A percentile compares a stretch with the other conserved stretches of the same genome.
phyloP scores from a whole-genome alignment of 2,329 filamentous ascomycete species.

The Arthrocladium fulminans region DNA sequence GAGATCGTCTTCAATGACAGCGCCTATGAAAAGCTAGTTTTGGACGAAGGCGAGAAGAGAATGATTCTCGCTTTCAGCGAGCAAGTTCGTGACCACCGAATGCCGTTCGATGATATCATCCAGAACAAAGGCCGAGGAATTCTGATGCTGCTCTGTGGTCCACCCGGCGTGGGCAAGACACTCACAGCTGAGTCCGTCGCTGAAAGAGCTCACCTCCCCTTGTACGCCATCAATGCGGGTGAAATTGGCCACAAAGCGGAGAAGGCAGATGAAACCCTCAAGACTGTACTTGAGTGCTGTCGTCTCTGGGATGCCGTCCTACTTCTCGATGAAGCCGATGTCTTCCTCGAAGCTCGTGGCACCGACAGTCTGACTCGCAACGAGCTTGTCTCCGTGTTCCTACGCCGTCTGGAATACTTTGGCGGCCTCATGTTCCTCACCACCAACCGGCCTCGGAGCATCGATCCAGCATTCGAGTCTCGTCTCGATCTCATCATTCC shows the following conservation, averaged over 20 bases:
- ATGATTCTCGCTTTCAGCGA: slow-evolving; percentile 41
- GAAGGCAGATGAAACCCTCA: neutral
- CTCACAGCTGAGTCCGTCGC: slow-evolving; percentile 43
- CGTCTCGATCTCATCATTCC: slow-evolving; percentile 24
- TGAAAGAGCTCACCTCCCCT: slow-evolving; percentile 42
- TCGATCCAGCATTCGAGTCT: slow-evolving; percentile 26
- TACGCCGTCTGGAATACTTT: slow-evolving; percentile 20
- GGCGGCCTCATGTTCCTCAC: slow-evolving; percentile 25
- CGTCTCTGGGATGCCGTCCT: slow-evolving; percentile 10
- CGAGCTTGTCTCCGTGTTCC: slow-evolving; percentile 14
- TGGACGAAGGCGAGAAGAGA: slow-evolving; percentile 40
- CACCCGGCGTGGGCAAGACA: slow-evolving; percentile 48
- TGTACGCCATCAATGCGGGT: slow-evolving; percentile 36
- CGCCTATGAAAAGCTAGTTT: slow-evolving; percentile 41
- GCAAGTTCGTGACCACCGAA: slow-evolving; percentile 29
- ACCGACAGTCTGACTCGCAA: slow-evolving; percentile 9
- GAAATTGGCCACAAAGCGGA: slow-evolving; percentile 5
- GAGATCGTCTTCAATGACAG: slow-evolving; percentile 30
- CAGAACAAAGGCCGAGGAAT: slow-evolving; percentile 45
- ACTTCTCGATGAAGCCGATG: slow-evolving; percentile 13
- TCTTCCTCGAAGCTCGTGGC: slow-evolving; percentile 10
- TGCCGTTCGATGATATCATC: slow-evolving; percentile 44
- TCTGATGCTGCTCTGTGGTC: slow-evolving; percentile 35
- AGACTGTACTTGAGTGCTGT: neutral
- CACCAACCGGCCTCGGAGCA: slow-evolving; percentile 24